These are phyloP conservation scores for Talaromyces thailandensis DNA, from an alignment of 495 filamentous ascomycete species.

Conservation along the genomic window DNA sequence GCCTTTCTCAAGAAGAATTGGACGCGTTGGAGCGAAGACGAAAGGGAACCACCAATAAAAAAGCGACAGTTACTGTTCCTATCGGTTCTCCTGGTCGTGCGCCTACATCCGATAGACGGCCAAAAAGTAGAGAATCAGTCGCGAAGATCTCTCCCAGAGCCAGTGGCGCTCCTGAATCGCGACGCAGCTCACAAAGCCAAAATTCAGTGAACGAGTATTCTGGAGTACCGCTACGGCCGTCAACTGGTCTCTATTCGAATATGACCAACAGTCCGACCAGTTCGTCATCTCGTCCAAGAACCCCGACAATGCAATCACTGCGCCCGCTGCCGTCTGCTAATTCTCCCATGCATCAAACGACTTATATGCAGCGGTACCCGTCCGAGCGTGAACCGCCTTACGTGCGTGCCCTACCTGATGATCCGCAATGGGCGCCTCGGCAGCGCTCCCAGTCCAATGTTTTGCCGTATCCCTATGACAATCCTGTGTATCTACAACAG, in stretches of 20 bases:
- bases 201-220: slow-evolving; percentile 3
- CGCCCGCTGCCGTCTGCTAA: slow-evolving; percentile 25
- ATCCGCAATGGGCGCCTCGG: slow-evolving; percentile 36
- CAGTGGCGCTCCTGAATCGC: neutral
- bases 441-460: slow-evolving; percentile 27
- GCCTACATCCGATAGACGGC: slow-evolving; percentile 7
- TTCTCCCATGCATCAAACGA: slow-evolving; percentile 24
- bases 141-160: slow-evolving; percentile 6
- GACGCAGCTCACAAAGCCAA: neutral
- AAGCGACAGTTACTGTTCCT: slow-evolving; percentile 15
- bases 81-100: slow-evolving; percentile 11
- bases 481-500: slow-evolving; percentile 19
- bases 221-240: neutral
- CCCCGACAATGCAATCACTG: slow-evolving; percentile 29
- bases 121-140: slow-evolving; percentile 3
- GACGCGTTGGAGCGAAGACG: slow-evolving; percentile 67
- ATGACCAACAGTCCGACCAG: slow-evolving; percentile 15
- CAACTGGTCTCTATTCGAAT: neutral
- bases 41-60: slow-evolving; percentile 33
- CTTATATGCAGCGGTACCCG: slow-evolving; percentile 20
- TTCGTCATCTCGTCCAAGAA: slow-evolving; percentile 30
- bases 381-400: slow-evolving; percentile 16
- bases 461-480: slow-evolving; percentile 21
- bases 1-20: slow-evolving; percentile 62
- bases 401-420: slow-evolving; percentile 32